phyloP scores from a whole-genome alignment of 805 yeast genomes.

The Wickerhamiella slavikovae region DNA sequence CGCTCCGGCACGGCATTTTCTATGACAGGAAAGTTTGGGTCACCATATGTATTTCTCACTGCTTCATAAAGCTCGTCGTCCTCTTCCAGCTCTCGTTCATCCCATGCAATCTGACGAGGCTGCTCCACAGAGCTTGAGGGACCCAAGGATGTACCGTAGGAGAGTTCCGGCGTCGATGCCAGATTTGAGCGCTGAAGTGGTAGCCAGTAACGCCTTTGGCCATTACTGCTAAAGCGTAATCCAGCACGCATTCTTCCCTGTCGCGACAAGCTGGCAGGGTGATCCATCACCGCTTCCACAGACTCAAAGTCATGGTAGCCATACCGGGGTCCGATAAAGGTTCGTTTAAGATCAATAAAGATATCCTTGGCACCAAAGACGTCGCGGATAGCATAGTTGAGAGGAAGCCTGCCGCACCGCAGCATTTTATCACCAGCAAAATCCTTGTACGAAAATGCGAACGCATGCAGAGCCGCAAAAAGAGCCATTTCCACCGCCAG shows the following conservation, averaged over 20 bases:
- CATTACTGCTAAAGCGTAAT: conserved; percentile 56
- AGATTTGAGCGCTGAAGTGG: conserved; percentile 9
- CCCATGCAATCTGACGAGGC: conserved; percentile 2
- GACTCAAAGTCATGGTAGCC: conserved; percentile 73
- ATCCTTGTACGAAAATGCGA: conserved; percentile 60
- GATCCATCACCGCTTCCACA: conserved; percentile 40
- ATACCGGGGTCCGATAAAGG: conserved; percentile 51
- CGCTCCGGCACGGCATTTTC: conserved; percentile 15
- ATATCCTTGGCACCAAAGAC: conserved; percentile 62
- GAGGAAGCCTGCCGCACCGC: conserved; percentile 44
- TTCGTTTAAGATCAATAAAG: conserved; percentile 49
- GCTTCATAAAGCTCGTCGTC: conserved; percentile 17
- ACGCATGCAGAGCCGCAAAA: conserved; percentile 77
- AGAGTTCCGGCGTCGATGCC: conserved; percentile 4
- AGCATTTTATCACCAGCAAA: conserved; percentile 43
- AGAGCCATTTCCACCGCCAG: conserved; percentile 68
- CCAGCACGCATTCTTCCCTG: conserved; percentile 66
- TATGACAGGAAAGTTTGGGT: conserved; percentile 23
- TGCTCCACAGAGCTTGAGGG: not conserved
- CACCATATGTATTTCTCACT: conserved; percentile 21
- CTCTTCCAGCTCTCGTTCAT: conserved; percentile 9
- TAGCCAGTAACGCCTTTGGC: conserved; percentile 71
- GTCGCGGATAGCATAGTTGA: conserved; percentile 49
- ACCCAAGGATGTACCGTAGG: not conserved
- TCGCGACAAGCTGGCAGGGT: conserved; percentile 42